Percentiles rank a stretch among this genome's conserved stretches.
Conservation (phyloP, 2,329 filamentous ascomycete genomes). For the Volutella citrinella region DNA sequence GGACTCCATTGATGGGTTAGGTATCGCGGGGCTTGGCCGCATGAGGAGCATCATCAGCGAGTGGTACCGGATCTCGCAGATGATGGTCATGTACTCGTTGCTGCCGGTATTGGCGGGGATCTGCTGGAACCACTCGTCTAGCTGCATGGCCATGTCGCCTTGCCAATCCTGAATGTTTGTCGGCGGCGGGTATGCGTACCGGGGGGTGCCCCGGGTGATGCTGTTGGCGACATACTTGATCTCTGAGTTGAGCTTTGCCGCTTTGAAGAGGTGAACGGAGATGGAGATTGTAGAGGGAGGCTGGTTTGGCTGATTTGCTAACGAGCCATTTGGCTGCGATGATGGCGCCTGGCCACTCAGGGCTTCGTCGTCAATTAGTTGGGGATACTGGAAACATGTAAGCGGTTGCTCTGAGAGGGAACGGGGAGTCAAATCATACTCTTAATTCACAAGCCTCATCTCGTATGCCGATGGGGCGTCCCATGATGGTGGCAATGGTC, state of each 20-base stretch:
- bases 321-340: conserved; percentile 7
- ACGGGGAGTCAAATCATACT: no score
- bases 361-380: conserved; percentile 27
- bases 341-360: conserved; percentile 20
- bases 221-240: conserved; percentile 57
- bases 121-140: conserved; percentile 38
- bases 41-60: conserved; percentile 47
- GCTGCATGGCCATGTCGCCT: conserved; percentile 33
- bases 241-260: conserved; percentile 50
- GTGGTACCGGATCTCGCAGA: conserved; percentile 46
- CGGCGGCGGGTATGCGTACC: conserved; percentile 46
- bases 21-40: conserved; percentile 50
- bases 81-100: conserved; percentile 22
- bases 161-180: conserved; percentile 46
- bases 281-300: no score
- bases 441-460: conserved; percentile 54
- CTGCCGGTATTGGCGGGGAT: conserved; percentile 29
- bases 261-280: conserved; percentile 47
- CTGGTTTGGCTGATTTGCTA: no score
- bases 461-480: conserved; percentile 50
- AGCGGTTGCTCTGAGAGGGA: no score
- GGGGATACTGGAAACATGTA: fast-evolving
- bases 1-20: conserved; percentile 39
- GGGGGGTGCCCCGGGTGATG: conserved; percentile 43
- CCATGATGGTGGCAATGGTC: conserved; percentile 53